Base-by-base conservation (phyloP, 805 yeast genomes). In the Nakazawaea anatomiae region DNA sequence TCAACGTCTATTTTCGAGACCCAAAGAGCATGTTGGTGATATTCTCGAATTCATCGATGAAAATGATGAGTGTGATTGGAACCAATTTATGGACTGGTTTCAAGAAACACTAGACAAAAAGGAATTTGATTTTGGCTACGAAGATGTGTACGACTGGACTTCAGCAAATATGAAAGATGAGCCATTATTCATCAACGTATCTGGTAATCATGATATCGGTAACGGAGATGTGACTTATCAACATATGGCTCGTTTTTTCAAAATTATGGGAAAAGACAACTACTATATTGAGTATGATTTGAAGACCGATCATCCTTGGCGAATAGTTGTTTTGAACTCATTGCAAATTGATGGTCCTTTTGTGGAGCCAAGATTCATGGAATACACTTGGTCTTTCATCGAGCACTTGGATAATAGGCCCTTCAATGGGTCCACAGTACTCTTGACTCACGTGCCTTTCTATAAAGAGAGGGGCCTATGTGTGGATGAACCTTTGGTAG, bases 191-290 rank as follows among this genome's bases (percentile, higher is more conserved):
- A 77, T 89, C 54, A 94, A 94, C 64, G 71, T 94, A 44, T 84
- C 96, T 1, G 99, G 99, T 1, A 94, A 94, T 64, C 99, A 94
- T 64, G 99, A 94, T 65, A 83, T 92, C 45, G 99, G 99, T 0
- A 92, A 94, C 64, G 98, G 98, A 0, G 99, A 94, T 66, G 89
- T 95, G 40, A 90, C 96, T 0, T 82, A 83, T 71, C 97, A 89
- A 60, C 96, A 95, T 60, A 80, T 89, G 82, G 80, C 88, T 1
- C 74, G 99, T 57, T 94, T 82, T 69, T 75, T 74, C 50, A 70
- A 71, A 39, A 69, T 86, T 31, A 94, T 87, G 68, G 99, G 99
- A 35, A 80, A 82, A 58, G 89, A 89, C 60, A 92, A 92, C 66
- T 92, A 74, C 63, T 89, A 88, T 70, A 79, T 86, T 47, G 87